A percentile compares a stretch with the other conserved stretches of the same genome.
These are phyloP conservation scores for Cercospora zeina DNA, from an alignment of 2,329 filamentous ascomycete genomes.

Conservation along the genomic window DNA sequence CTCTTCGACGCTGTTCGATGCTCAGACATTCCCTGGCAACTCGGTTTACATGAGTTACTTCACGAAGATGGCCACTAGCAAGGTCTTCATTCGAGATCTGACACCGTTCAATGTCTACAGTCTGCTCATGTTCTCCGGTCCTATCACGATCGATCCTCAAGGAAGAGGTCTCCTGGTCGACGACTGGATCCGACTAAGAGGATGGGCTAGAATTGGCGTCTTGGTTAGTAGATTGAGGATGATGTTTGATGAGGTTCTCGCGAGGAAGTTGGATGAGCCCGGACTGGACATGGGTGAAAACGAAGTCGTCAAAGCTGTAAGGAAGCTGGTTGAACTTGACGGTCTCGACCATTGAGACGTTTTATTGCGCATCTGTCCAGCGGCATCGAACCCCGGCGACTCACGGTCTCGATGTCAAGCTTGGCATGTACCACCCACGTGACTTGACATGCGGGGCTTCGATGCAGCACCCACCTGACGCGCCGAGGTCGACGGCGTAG, in stretches of 20 bases:
- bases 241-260: conserved; percentile 84
- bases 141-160: conserved; percentile 80
- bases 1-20: conserved; percentile 79
- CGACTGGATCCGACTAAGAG: conserved; percentile 80
- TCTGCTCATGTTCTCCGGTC: conserved; percentile 82
- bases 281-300: conserved; percentile 47
- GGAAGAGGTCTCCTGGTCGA: conserved; percentile 87
- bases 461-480: neutral
- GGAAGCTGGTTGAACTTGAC: conserved; percentile 82
- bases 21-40: conserved; percentile 72
- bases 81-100: conserved; percentile 86
- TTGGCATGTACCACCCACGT: neutral
- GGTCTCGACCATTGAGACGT: conserved; percentile 51
- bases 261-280: conserved; percentile 76
- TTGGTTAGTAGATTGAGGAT: conserved; percentile 77
- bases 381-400: neutral
- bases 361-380: neutral
- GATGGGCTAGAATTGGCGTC: conserved; percentile 94
- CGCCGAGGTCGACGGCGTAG: conserved; percentile 13
- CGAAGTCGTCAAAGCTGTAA: conserved; percentile 74
- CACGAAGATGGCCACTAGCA: conserved; percentile 84
- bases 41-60: conserved; percentile 86
- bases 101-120: conserved; percentile 92
- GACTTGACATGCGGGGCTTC: conserved; percentile 12
- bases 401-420: conserved; percentile 7